Evolutionary conservation across 768 basidiomycete species (phyloP).

Genomic region (Hirschioporus abietinus): DNA sequence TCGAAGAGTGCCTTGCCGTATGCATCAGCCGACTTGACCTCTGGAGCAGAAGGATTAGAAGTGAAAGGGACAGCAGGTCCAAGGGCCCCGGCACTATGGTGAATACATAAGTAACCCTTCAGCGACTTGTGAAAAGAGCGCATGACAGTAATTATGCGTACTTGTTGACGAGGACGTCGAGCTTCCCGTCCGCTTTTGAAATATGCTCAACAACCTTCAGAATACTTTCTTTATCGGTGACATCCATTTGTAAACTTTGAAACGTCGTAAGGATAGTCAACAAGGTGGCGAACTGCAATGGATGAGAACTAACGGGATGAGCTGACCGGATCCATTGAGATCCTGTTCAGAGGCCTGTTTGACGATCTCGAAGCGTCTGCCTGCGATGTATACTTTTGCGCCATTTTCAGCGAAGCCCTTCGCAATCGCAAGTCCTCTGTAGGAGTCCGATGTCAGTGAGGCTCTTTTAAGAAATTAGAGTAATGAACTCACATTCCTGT

Average conservation of each 20-base stretch:
- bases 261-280: too few relatives aligned
- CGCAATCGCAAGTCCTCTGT: constrained; percentile 21
- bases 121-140: neutral
- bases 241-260: neutral
- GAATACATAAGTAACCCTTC: neutral
- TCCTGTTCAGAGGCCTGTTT: constrained; percentile 11
- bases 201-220: constrained; percentile 7
- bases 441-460: neutral
- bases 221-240: constrained; percentile 9
- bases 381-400: constrained; percentile 26
- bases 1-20: constrained; percentile 21
- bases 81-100: constrained; percentile 61
- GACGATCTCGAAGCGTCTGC: constrained; percentile 13
- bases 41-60: constrained; percentile 12
- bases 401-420: constrained; percentile 24
- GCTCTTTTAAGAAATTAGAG: neutral
- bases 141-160: neutral
- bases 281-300: too few relatives aligned
- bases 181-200: constrained; percentile 7
- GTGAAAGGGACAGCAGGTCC: constrained; percentile 43
- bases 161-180: constrained; percentile 15
- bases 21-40: constrained; percentile 13
- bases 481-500: constrained; percentile 17
- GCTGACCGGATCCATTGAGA: too few relatives aligned
- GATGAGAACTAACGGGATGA: constrained; percentile 42